Evolutionary conservation across 2,329 filamentous ascomycete genomes (phyloP), one percentile per base, ranked within the genome.

Genomic region (Calonectria leucothoes): DNA sequence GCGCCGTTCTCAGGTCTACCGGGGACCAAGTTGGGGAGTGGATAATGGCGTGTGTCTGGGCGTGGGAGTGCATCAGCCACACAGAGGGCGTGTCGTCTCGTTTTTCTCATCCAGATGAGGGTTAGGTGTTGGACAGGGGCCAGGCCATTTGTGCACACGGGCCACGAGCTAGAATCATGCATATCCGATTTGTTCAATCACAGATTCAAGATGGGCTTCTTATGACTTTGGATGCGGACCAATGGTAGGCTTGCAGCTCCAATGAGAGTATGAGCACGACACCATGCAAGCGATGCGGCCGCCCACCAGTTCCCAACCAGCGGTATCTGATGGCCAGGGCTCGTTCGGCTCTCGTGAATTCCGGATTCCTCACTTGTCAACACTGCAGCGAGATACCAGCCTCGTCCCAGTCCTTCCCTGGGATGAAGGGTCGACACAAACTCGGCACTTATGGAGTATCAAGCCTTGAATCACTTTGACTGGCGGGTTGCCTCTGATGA

Each of bases 151-250:
- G 70, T 72, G 66, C 71, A 66, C 69, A 77, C 31, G 69, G 63
- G 55, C 69, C 69, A 72, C 65, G 73, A 71, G 63, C 80, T 66
- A 71, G 80, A 79, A 81, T 80, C 75, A 79, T 76, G 78, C 76
- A 76, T 80, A 74, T 78, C 70, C 69, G 51, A 70, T 73, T 72
- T 75, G 71, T 76, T 80, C 80, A 81, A 80, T 80, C 77, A 78
- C 71, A 76, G 72, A 78, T 77, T 74, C 74, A 63, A 76, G 72
- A 77, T 72, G 72, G 67, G 48, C 45, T 72, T 73, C 48, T 76
- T 71, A 66, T 78, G 69, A 74, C 75, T 64, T 52, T 48, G 61
- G 72, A 74, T 68, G 72, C 75, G 72, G 72, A 45, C 77, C 79
- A 78, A 80, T 80, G 59, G 35, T 71, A 51, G 48, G 51, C 61